A percentile compares a stretch with the other conserved stretches of the same genome.
These are phyloP conservation scores for Testicularia cyperi DNA, from an alignment of 1,284 basidiomycete genomes.

Conservation along the genomic window DNA sequence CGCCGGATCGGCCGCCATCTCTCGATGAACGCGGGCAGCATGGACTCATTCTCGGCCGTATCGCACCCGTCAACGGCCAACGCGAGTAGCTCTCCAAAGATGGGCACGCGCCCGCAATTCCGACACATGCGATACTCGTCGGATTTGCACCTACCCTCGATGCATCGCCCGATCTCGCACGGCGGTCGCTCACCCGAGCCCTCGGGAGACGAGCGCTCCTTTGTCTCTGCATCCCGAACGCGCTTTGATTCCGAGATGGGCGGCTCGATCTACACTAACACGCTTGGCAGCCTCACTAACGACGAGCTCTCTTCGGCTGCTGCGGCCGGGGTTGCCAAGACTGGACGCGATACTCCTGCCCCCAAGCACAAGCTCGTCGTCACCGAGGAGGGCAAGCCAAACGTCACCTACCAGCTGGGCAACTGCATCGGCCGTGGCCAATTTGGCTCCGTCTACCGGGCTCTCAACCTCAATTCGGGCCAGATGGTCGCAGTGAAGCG, in stretches of 20 bases:
- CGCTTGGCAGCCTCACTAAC: constrained; percentile 36
- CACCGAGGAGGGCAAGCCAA: constrained; percentile 75
- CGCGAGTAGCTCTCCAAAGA: constrained; percentile 24
- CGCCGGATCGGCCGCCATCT: constrained; percentile 37
- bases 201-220: constrained; percentile 26
- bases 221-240: constrained; percentile 25
- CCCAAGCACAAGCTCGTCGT: constrained; percentile 72
- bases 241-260: constrained; percentile 48
- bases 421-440: constrained; percentile 95
- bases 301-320: constrained; percentile 29
- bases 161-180: constrained; percentile 8
- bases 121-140: constrained; percentile 52
- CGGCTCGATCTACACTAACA: constrained; percentile 50
- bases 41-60: constrained; percentile 13
- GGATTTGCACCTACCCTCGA: constrained; percentile 37
- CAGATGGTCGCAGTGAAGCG: constrained; percentile 74
- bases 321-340: no score
- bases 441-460: constrained; percentile 91
- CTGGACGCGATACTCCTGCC: constrained; percentile 26
- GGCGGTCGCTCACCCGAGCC: constrained; percentile 20
- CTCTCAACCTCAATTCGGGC: constrained; percentile 72
- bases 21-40: constrained; percentile 33
- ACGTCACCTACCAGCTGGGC: constrained; percentile 69
- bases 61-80: constrained; percentile 14
- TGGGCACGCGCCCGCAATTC: constrained; percentile 23